Base-by-base conservation (phyloP, 176 grass and related monocot genomes). In the Avena atlantica region DNA sequence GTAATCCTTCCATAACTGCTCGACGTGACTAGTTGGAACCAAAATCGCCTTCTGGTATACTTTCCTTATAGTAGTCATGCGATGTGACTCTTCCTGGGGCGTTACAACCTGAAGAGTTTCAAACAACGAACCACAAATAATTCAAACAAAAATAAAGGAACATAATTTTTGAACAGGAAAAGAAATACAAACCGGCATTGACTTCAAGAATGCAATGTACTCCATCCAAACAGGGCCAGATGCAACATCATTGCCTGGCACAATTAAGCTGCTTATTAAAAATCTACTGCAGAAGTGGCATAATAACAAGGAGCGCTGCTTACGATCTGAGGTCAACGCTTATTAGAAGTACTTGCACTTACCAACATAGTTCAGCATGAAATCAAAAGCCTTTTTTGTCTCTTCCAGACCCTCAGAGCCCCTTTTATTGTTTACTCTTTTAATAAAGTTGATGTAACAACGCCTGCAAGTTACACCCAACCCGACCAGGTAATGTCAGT, bases 191-290 rank as follows among this genome's bases (percentile, higher is more conserved):
- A 95, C 96, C 82, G 91, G 96, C 93, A 96, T 91, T 64, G 92
- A 90, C 87, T 98, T 98, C 80, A 98, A 91, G 82, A 98, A 96
- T 72, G 89, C 65, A 76, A 98, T 96, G 86, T 98, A 98, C 15
- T 98, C 96, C 96, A 96, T 89, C 96, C 96, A 98, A 84, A 96
- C 87, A 52, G 93, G 93, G 60, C 96, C 96, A 80, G 96, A 96
- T 83, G 93, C 90, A 25, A 95, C 91, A 86, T 98, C 96, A 83
- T 84, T 91, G 36, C 96, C 96, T 98, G 82, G 60, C 15, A 80
- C 12, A 42, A 63, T 87, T 69, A 74, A 78, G 49, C 60, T 57
- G 12, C 53, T 75, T 58, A 84, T 42, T 3, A 61, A 78, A 36
- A 75, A 44, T 86, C 11, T 29, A 82, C 24, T 53, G 24, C 4